Percentiles rank a stretch among this genome's conserved stretches.
Conservation (phyloP, 768 basidiomycete genomes). For the Boletus rubescentipes region DNA sequence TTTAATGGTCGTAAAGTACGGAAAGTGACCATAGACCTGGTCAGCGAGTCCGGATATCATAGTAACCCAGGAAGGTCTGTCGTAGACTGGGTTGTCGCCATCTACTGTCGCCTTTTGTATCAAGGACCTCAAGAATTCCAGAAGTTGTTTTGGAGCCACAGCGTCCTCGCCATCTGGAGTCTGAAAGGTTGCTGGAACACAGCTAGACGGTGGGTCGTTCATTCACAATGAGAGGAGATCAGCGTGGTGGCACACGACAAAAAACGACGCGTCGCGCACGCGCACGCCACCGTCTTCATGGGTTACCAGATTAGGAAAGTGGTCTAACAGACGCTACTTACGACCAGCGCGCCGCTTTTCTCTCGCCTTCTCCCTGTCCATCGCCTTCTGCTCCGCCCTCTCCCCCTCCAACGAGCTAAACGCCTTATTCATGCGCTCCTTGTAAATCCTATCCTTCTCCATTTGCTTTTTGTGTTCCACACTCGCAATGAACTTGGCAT, state of each 20-base stretch:
- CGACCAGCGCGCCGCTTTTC: slow-evolving; percentile 77
- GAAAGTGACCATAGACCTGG: slow-evolving; percentile 53
- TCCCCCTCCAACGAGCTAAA: slow-evolving; percentile 79
- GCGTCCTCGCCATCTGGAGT: slow-evolving; percentile 26
- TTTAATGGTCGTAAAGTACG: slow-evolving; percentile 46
- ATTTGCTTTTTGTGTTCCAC: slow-evolving; percentile 82
- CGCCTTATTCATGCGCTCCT: slow-evolving; percentile 79
- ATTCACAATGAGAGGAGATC: slow-evolving; percentile 11
- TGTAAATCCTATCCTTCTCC: slow-evolving; percentile 83
- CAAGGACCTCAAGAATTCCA: slow-evolving; percentile 43
- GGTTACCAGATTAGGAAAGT: slow-evolving; percentile 11
- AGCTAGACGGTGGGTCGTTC: slow-evolving; percentile 27
- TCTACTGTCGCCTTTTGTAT: slow-evolving; percentile 35
- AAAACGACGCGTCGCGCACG: not conserved
- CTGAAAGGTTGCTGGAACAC: slow-evolving; percentile 32
- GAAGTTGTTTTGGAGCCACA: slow-evolving; percentile 38
- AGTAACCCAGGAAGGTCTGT: slow-evolving; percentile 47
- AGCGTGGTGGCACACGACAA: not conserved
- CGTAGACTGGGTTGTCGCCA: slow-evolving; percentile 31
- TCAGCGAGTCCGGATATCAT: slow-evolving; percentile 53
- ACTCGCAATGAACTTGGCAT: slow-evolving; percentile 86
- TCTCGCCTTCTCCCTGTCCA: slow-evolving; percentile 78
- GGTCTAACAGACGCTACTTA: slow-evolving; percentile 44
- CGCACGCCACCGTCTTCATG: too few relatives aligned
- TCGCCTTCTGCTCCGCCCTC: slow-evolving; percentile 91